Conservation (phyloP, 805 yeast species). For the Sungouiella blattae region DNA sequence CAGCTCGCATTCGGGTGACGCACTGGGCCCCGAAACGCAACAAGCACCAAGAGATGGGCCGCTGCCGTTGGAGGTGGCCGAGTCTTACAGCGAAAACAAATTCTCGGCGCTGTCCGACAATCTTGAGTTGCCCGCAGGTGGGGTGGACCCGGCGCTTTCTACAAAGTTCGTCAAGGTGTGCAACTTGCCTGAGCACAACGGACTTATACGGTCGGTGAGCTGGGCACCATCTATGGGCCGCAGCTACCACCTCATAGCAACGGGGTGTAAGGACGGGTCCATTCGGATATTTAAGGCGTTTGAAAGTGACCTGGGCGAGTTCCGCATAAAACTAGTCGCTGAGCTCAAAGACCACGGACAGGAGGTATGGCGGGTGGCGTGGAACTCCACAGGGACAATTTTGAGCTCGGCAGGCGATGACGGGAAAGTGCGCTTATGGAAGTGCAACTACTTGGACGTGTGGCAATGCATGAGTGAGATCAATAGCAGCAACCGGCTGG, state of each 20-base stretch:
- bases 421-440: slow-evolving; percentile 89
- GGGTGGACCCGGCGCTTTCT: slow-evolving; percentile 1
- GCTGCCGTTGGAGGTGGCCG: neutral
- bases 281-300: slow-evolving; percentile 79
- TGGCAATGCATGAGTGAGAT: slow-evolving; percentile 88
- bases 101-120: neutral
- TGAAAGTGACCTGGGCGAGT: slow-evolving; percentile 34
- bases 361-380: slow-evolving; percentile 94
- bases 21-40: slow-evolving; percentile 3
- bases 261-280: slow-evolving; percentile 93
- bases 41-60: no score
- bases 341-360: slow-evolving; percentile 73
- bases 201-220: slow-evolving; percentile 79
- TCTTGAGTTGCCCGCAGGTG: slow-evolving; percentile 1
- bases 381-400: slow-evolving; percentile 94
- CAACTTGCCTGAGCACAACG: slow-evolving; percentile 77
- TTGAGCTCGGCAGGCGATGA: slow-evolving; percentile 94
- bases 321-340: slow-evolving; percentile 57
- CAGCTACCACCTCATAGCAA: slow-evolving; percentile 82
- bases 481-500: slow-evolving; percentile 18
- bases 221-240: slow-evolving; percentile 99
- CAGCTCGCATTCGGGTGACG: slow-evolving; percentile 17
- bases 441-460: slow-evolving; percentile 76
- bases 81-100: neutral
- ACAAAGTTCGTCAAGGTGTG: slow-evolving; percentile 52